phyloP scores from a whole-genome alignment of 805 yeast species.

The Wickerhamomyces bisporus region DNA sequence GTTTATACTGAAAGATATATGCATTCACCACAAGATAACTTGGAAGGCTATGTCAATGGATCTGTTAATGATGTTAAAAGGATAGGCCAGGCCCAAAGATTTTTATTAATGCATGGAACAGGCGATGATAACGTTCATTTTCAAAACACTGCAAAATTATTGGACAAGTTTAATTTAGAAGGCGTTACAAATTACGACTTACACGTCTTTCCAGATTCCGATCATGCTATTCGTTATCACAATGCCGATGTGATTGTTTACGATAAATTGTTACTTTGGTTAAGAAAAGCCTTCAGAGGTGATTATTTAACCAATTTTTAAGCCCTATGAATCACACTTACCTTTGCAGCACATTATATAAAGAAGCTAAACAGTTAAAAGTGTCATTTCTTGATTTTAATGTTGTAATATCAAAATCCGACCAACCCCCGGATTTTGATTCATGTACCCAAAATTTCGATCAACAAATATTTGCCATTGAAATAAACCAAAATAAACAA shows the following conservation, averaged over 20 bases:
- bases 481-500: too few relatives aligned
- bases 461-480: too few relatives aligned
- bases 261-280: conserved; percentile 64
- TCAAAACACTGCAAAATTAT: conserved; percentile 75
- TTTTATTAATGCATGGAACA: conserved; percentile 90
- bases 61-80: conserved; percentile 52
- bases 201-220: conserved; percentile 77
- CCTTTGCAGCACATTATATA: too few relatives aligned
- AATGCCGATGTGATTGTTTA: conserved; percentile 67
- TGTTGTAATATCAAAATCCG: too few relatives aligned
- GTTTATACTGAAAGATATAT: conserved; percentile 93
- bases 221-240: conserved; percentile 67
- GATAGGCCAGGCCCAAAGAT: conserved; percentile 56
- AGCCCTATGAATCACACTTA: too few relatives aligned
- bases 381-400: too few relatives aligned
- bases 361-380: too few relatives aligned
- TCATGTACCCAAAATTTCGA: too few relatives aligned
- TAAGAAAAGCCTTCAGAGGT: conserved; percentile 53
- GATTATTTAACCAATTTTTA: conserved; percentile 25
- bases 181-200: conserved; percentile 79
- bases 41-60: conserved; percentile 53
- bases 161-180: conserved; percentile 70
- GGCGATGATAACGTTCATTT: conserved; percentile 97
- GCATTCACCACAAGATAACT: conserved; percentile 72
- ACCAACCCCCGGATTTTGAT: too few relatives aligned